Conservation (phyloP, 176 grass and related monocot genomes). For the Raddia distichophylla region DNA sequence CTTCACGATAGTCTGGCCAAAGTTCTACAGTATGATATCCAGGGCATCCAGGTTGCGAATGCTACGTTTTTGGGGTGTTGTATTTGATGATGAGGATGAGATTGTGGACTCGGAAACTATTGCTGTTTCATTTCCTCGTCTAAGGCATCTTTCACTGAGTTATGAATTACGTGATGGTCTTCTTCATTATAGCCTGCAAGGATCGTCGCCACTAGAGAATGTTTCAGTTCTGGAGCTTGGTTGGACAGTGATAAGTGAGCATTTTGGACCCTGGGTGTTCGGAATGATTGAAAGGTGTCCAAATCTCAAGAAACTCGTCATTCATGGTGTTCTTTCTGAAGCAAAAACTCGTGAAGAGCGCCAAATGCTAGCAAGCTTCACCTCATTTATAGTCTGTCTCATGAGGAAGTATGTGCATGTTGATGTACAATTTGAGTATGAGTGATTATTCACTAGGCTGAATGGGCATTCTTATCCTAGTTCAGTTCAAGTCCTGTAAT, state of each 20-base stretch:
- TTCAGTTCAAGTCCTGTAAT: conserved; percentile 17
- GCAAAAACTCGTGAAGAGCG: conserved; percentile 89
- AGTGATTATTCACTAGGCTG: conserved; percentile 50
- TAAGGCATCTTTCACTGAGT: conserved; percentile 88
- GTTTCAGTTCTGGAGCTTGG: conserved; percentile 86
- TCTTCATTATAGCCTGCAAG: conserved; percentile 77
- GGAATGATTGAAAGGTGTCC: conserved; percentile 97
- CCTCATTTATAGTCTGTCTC: conserved; percentile 80
- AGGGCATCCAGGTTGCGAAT: conserved; percentile 72
- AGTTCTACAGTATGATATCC: conserved; percentile 89
- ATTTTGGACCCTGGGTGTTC: conserved; percentile 97
- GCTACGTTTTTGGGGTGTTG: conserved; percentile 87
- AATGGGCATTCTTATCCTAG: conserved; percentile 12
- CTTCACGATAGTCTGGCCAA: conserved; percentile 90
- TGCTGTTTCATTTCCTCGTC: conserved; percentile 82
- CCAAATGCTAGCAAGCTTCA: conserved; percentile 78
- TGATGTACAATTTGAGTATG: conserved; percentile 93
- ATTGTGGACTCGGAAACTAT: conserved; percentile 94
- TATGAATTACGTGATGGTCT: conserved; percentile 94
- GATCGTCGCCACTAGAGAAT: conserved; percentile 71
- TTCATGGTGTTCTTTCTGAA: conserved; percentile 92
- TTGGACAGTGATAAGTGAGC: conserved; percentile 92
- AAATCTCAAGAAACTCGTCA: conserved; percentile 94
- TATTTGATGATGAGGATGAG: conserved; percentile 96
- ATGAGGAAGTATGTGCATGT: conserved; percentile 87